Percentiles rank a stretch among this genome's conserved stretches.
These are phyloP conservation scores for Cladobotryum protrusum DNA, from an alignment of 2,329 filamentous ascomycete species.

Conservation along the genomic window DNA sequence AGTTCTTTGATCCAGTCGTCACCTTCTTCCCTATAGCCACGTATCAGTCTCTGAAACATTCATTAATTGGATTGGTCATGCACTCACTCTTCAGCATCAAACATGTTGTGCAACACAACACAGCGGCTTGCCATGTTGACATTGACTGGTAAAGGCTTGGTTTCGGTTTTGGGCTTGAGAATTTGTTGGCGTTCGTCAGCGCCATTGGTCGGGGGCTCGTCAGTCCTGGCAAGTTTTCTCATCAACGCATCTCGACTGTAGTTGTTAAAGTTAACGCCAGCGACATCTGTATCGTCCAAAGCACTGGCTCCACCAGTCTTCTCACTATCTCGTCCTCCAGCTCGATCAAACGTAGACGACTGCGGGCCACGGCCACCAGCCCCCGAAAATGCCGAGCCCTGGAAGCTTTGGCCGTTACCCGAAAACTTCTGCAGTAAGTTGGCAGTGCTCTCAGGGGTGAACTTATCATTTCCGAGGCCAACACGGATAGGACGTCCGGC, in stretches of 20 bases:
- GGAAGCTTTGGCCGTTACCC: constrained; percentile 70
- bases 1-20: constrained; percentile 88
- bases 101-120: constrained; percentile 92
- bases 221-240: constrained; percentile 94
- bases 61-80: constrained; percentile 25
- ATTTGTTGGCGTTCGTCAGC: constrained; percentile 62
- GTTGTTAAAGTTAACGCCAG: constrained; percentile 98
- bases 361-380: constrained; percentile 81
- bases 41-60: too few species aligned
- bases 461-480: constrained; percentile 99
- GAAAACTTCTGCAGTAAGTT: constrained; percentile 89
- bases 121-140: constrained; percentile 91
- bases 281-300: constrained; percentile 94
- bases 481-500: constrained; percentile 96
- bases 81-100: constrained; percentile 83
- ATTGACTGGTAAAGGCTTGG: constrained; percentile 72
- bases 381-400: constrained; percentile 88
- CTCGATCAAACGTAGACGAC: constrained; percentile 83
- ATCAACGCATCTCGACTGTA: constrained; percentile 98
- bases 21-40: constrained; percentile 65
- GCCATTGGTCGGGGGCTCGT: constrained; percentile 63
- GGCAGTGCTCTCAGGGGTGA: constrained; percentile 93
- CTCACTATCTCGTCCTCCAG: constrained; percentile 80
- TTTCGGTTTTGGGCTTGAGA: constrained; percentile 71
- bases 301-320: constrained; percentile 90